Evolutionary conservation across 2,329 filamentous ascomycete genomes (phyloP), one percentile per base, ranked within the genome.

Genomic region (Teratosphaeria viscida): DNA sequence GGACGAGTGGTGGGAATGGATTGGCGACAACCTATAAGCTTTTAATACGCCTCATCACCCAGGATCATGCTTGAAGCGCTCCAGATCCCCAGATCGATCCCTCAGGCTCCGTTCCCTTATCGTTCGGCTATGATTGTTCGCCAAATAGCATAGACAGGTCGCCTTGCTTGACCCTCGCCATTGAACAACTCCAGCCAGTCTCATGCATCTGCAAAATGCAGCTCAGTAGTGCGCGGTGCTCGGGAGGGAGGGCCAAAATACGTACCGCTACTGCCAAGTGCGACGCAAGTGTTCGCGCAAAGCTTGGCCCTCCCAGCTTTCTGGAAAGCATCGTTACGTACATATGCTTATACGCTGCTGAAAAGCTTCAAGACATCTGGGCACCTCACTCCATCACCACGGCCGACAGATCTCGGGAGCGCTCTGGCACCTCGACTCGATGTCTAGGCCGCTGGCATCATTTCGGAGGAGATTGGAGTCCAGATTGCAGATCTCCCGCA

Each of bases 1-100:
- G 35, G 85, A 88, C 59, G 86, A 84, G 73, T 96, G 92, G 92
- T 95, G 91, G 84, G 83, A 83, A 68, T 97, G 92, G 92, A 86
- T 97, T 70, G 89, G 86, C 2, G 82, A 86, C 70, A 84, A 86
- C 69, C 76, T 95, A 67, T 94, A 59, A 56, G 43, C 16, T 49
- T 49, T 5, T 6, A 11, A 23, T 49, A 1, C n/a, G 43, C 43
- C 29, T 5, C 29, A 32, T 32, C 29, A 7, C 29, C 29, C 29
- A 23, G n/a, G 8, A 49, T 49, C 43, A 49, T 8, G 43, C 16
- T 49, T 49, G 16, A 49, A 49, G 16, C 16, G 5, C 43, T 49
- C 8, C 2, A 6, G 19, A 49, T n/a, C 37, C 11, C 14, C 37
- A 43, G 11, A 14, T 43, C 5, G 5, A 12, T 14, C 11, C 37